These are phyloP conservation scores for Lepiota brunneoincarnata DNA, from an alignment of 768 basidiomycete genomes.

Conservation along the genomic window DNA sequence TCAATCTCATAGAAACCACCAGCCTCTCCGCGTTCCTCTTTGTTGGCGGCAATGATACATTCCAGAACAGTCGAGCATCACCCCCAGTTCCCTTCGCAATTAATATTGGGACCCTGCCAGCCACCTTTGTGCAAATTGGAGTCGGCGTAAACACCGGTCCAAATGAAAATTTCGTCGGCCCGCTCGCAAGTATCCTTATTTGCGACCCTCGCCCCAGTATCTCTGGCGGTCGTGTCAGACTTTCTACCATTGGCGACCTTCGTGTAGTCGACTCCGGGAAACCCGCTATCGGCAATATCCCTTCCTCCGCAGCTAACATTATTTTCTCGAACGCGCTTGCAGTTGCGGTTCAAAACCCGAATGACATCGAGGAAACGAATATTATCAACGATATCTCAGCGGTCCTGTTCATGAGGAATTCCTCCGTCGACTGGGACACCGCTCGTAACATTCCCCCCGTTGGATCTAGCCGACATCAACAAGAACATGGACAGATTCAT, in stretches of 20 bases:
- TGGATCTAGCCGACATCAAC: conserved; percentile 1
- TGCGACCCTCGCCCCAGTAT: conserved; percentile 2
- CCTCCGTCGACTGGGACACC: conserved; percentile 4
- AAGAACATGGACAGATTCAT: conserved; percentile 12
- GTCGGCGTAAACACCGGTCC: background rate
- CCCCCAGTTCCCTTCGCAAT: background rate
- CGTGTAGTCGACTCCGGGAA: background rate
- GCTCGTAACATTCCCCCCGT: conserved; percentile 1
- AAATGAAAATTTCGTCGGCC: background rate
- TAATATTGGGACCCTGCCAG: conserved; percentile 2
- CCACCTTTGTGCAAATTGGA: background rate
- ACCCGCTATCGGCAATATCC: conserved; percentile 6
- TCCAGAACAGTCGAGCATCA: background rate
- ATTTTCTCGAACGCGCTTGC: conserved; percentile 5
- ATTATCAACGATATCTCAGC: conserved; percentile 9
- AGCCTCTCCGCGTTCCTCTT: conserved; percentile 1
- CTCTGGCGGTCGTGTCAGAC: conserved; percentile 3
- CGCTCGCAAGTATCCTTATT: conserved; percentile 6
- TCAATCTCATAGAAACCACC: background rate
- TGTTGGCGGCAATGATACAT: conserved; percentile 5
- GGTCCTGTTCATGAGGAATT: conserved; percentile 9
- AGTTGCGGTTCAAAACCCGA: background rate
- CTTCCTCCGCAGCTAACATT: conserved; percentile 4
- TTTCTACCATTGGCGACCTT: conserved; percentile 1
- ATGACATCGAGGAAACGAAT: background rate